phyloP scores from a whole-genome alignment of 177 flowering plant genomes.

The Vitis hybrid region DNA sequence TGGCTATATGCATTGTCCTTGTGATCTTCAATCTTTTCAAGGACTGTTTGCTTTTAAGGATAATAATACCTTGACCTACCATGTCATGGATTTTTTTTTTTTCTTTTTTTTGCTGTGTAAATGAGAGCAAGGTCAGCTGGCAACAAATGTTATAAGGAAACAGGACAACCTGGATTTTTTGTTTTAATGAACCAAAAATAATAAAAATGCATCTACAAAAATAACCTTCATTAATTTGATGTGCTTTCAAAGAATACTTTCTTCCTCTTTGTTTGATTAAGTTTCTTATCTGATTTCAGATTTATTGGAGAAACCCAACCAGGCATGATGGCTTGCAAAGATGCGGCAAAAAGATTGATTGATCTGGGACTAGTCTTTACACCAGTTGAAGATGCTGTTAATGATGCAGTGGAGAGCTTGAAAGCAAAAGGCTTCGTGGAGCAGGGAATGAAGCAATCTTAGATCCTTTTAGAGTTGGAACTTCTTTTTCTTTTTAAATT shows the following conservation, averaged over 20 bases:
- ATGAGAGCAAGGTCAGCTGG: conserved; percentile 7
- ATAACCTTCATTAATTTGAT: too few relatives aligned
- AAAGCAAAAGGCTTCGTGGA: conserved; percentile 62
- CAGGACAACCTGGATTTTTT: conserved; percentile 15
- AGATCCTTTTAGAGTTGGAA: background rate
- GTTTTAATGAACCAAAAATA: background rate
- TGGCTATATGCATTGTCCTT: background rate
- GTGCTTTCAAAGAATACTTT: background rate
- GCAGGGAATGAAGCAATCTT: conserved; percentile 19
- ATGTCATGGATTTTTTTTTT: background rate
- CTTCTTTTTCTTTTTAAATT: background rate
- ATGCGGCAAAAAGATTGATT: conserved; percentile 77
- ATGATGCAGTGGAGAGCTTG: conserved; percentile 70
- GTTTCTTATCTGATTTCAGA: conserved; percentile 25
- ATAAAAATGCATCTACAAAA: background rate
- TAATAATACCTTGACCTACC: background rate
- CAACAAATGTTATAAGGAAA: conserved; percentile 4
- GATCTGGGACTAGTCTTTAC: conserved; percentile 65
- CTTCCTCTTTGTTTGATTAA: background rate
- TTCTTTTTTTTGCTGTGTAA: background rate
- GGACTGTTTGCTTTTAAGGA: background rate
- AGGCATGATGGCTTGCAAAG: conserved; percentile 55
- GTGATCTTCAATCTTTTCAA: background rate
- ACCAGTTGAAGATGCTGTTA: conserved; percentile 70
- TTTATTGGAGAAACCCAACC: conserved; percentile 78